A percentile compares a stretch with the other conserved stretches of the same genome.
Conservation (phyloP, 176 grass and related monocot species). For the Urochloa ruziziensis region DNA sequence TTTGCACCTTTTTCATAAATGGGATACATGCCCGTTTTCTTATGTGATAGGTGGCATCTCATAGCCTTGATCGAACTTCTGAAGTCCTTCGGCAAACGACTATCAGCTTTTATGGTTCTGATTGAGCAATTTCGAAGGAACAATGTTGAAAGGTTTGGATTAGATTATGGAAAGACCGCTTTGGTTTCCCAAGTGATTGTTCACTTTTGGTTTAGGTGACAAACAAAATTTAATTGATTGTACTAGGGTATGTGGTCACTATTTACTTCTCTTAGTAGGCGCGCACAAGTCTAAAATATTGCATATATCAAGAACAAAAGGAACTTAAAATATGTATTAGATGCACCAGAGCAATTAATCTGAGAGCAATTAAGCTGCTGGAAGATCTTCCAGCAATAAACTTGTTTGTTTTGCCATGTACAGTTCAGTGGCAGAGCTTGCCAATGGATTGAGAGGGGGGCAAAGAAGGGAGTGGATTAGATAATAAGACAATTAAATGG, state of each 20-base stretch:
- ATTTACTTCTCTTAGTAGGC: not conserved
- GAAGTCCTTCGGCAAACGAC: slow-evolving; percentile 98
- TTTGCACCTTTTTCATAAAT: slow-evolving; percentile 1
- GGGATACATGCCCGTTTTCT: slow-evolving; percentile 25
- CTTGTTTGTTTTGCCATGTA: not conserved
- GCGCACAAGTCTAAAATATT: not conserved
- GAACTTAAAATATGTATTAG: not conserved
- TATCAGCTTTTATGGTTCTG: slow-evolving; percentile 48
- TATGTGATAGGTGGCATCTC: slow-evolving; percentile 84
- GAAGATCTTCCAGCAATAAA: not conserved
- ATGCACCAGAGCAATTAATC: not conserved
- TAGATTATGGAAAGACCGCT: not conserved
- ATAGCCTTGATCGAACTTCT: slow-evolving; percentile 89
- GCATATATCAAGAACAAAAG: not conserved
- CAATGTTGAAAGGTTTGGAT: slow-evolving; percentile 37
- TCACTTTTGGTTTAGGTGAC: not conserved
- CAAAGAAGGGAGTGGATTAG: not conserved
- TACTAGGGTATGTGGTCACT: not conserved
- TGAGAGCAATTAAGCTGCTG: not conserved
- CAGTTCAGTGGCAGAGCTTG: not conserved
- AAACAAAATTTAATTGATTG: not conserved
- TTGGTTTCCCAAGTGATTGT: not conserved
- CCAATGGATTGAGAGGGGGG: not conserved
- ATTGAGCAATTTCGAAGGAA: not conserved
- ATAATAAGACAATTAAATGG: not conserved